phyloP scores from a whole-genome alignment of 495 filamentous ascomycete genomes.

The Trichoderma erinaceum region DNA sequence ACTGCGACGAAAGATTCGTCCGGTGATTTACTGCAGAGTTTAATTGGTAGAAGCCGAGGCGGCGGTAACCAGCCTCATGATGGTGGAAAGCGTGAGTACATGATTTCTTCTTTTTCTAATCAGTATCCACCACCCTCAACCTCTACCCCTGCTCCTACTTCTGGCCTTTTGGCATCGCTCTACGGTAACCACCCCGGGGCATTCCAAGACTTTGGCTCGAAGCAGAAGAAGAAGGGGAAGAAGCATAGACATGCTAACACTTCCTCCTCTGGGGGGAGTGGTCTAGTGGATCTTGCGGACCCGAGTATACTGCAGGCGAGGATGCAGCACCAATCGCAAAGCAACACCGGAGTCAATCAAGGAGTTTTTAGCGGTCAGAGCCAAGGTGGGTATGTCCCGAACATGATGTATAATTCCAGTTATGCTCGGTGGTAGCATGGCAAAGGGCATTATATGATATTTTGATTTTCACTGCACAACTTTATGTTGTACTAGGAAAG shows the following conservation, averaged over 20 bases:
- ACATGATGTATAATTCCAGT: constrained; percentile 77
- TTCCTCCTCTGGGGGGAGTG: constrained; percentile 96
- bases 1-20: constrained; percentile 53
- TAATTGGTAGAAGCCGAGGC: constrained; percentile 55
- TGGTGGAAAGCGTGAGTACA: constrained; percentile 93
- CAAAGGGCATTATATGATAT: constrained; percentile 2
- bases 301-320: constrained; percentile 98
- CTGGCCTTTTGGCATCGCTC: constrained; percentile 82
- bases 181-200: constrained; percentile 78
- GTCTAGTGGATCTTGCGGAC: constrained; percentile 98
- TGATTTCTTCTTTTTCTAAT: constrained; percentile 63
- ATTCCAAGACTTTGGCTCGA: constrained; percentile 78
- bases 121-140: constrained; percentile 69
- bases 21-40: constrained; percentile 72
- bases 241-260: constrained; percentile 99
- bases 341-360: constrained; percentile 74
- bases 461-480: background rate
- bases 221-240: constrained; percentile 99
- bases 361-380: constrained; percentile 83
- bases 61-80: constrained; percentile 65
- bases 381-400: constrained; percentile 97
- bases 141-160: constrained; percentile 82
- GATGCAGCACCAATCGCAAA: constrained; percentile 77
- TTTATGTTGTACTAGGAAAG: constrained; percentile 11
- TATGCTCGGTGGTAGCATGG: constrained; percentile 63